Evolutionary conservation across 78 protist genomes (phyloP).

Genomic region (Dictyostelium purpureum): DNA sequence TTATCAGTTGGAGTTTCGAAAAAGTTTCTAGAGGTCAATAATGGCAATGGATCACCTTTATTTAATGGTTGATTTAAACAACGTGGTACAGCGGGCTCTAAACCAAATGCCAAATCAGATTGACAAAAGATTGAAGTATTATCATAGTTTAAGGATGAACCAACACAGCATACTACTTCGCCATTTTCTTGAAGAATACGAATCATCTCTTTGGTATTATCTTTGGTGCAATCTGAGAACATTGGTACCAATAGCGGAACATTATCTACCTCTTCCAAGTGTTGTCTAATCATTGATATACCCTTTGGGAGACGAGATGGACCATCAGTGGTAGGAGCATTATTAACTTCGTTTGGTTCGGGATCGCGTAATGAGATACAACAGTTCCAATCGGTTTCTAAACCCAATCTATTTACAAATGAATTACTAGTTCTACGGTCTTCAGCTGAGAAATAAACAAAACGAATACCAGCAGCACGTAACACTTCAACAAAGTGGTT

Average conservation of each 20-base stretch:
- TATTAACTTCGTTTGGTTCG: conserved; percentile 46
- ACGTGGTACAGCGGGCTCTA: conserved; percentile 78
- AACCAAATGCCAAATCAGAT: conserved; percentile 63
- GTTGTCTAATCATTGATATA: conserved; percentile 69
- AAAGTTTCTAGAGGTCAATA: conserved; percentile 64
- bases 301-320: conserved; percentile 83
- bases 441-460: conserved; percentile 60
- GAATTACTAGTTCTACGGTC: conserved; percentile 49
- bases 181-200: conserved; percentile 82
- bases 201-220: conserved; percentile 71
- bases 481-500: conserved; percentile 71
- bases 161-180: conserved; percentile 86
- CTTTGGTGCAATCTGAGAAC: conserved; percentile 74
- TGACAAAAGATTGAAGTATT: conserved; percentile 77
- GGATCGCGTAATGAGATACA: conserved; percentile 75
- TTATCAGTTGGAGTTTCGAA: conserved; percentile 26
- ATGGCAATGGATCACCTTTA: conserved; percentile 59
- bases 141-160: conserved; percentile 77
- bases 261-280: conserved; percentile 73
- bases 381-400: conserved; percentile 89
- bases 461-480: conserved; percentile 74
- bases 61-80: conserved; percentile 31
- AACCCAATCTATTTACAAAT: conserved; percentile 81
- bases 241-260: conserved; percentile 86
- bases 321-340: conserved; percentile 58